Base-by-base conservation (phyloP, 2,329 filamentous ascomycete species). In the Thelonectria rubi region DNA sequence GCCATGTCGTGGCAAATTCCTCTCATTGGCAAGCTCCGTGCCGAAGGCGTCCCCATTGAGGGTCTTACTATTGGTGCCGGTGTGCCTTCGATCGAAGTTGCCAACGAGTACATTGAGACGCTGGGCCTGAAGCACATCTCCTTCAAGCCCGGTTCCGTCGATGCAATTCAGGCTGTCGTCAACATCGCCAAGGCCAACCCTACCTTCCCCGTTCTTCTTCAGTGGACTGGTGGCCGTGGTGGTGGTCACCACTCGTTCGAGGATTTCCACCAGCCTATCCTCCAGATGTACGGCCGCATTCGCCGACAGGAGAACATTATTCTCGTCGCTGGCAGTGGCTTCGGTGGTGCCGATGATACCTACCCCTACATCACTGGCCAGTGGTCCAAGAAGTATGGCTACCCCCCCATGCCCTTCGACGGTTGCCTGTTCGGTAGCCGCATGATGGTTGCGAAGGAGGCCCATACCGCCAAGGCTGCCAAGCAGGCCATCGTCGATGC, bases 111-210 rank as follows among this genome's bases (percentile, higher is more conserved):
- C 78, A 97, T 97, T 68, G 87, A 94, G 78, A 98, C 94, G 0
- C 85, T 97, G 12, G 93, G 93, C 12, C 85, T 97, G 62, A 96
- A 97, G 82, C 93, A 97, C 78, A 97, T 97, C 69, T 85, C 89
- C 26, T 97, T 97, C 86, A 97, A 97, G 83, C 94, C 94, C 30
- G 93, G 94, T 62, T 97, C 93, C 15, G 84, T 90, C 50, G 92
- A 97, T 65, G 92, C 91, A 3, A 97, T 97, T 65, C 92, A 97
- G 76, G 83, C 91, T 32, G 92, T 96, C 61, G 90, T 97, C 79
- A 95, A 96, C 78, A 94, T 97, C 72, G 93, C 94, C 66, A 95
- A 92, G 79, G 92, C 92, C n/a, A 95, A 97, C 76, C 93, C 94
- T 2, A 89, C 87, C 26, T 97, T 97, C 84, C 94, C 94, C n/a